Evolutionary conservation across 2,329 filamentous ascomycete species (phyloP), one percentile per base, ranked within the genome.

Genomic region (Elsinoe australis): DNA sequence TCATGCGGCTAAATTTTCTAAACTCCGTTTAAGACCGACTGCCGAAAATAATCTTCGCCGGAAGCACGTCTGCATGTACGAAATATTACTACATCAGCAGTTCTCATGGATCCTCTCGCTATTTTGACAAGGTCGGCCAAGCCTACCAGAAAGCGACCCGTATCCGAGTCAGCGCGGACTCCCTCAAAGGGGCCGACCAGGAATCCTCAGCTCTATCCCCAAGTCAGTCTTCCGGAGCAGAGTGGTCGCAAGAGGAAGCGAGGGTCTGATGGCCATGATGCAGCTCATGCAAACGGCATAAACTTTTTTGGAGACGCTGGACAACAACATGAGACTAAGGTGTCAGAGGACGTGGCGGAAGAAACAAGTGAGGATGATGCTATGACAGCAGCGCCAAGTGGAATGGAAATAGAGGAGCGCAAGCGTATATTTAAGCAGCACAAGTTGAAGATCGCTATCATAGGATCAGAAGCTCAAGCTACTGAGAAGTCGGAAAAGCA

Each of bases 401-500:
- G 5, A 12, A 48, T 38, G 45, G 24, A 31, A 7, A 3, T 48
- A 1, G 18, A 22, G 9, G 45, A 48, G 18, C 45, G 45, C 15
- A 64, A 70, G 50, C 52, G 47, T 1, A 50, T 62, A 18, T 47
- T 63, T 41, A 60, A 62, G 42, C 55, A 66, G 51, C 59, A 64
- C 52, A 63, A 61, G 49, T 49, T 63, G 24, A 65, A 65, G 34
- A 45, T 61, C 36, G 57, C 56, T 5, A 59, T 57, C 57, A 49
- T 62, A 29, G 60, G 61, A 15, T 49, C 58, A 17, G 8, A 42
- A n/a, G 15, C 32, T 7, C 12, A 19, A 21, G 31, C 54, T 24
- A 57, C 62, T 15, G 49, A 59, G 5, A 67, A 68, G 49, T 71
- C 67, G 49, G 65, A 67, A 45, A 73, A 71, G 51, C 71, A 71